Percentiles rank a stretch among this genome's conserved stretches.
These are phyloP conservation scores for Talaromyces adpressus DNA, from an alignment of 495 filamentous ascomycete species.

Conservation along the genomic window DNA sequence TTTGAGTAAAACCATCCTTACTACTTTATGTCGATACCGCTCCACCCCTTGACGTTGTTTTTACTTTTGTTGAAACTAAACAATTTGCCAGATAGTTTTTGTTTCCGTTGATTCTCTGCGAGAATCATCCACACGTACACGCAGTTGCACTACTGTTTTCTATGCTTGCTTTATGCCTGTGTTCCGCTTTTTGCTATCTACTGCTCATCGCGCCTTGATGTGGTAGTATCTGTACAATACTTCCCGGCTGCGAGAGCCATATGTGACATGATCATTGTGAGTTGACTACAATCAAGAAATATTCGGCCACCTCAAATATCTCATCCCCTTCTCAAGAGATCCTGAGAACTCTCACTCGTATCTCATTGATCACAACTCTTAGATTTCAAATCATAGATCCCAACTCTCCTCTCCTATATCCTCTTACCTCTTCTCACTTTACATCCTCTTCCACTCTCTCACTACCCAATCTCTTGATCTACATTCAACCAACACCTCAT, in stretches of 20 bases:
- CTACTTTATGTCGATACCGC: constrained; percentile 24
- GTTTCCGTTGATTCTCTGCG: constrained; percentile 13
- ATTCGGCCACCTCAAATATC: constrained; percentile 37
- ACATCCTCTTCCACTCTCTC: not conserved
- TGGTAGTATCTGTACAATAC: constrained; percentile 11
- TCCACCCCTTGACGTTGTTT: constrained; percentile 14
- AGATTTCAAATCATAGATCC: too few relatives aligned
- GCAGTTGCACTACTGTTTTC: constrained; percentile 7
- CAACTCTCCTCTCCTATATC: too few relatives aligned
- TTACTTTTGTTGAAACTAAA: constrained; percentile 8
- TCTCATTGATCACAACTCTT: not conserved
- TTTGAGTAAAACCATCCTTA: constrained; percentile 19
- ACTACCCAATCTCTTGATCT: not conserved
- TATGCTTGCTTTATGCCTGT: constrained; percentile 14
- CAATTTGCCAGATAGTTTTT: constrained; percentile 16
- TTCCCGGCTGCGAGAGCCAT: constrained; percentile 7
- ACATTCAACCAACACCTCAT: not conserved
- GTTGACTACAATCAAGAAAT: constrained; percentile 21
- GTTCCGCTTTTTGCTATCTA: constrained; percentile 13
- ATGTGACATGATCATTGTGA: constrained; percentile 20
- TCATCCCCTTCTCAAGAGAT: not conserved
- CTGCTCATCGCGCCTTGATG: constrained; percentile 14
- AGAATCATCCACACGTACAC: constrained; percentile 6
- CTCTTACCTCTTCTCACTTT: too few relatives aligned
- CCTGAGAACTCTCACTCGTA: not conserved